Conservation (phyloP, 2,329 filamentous ascomycete species). For the Rutstroemia sp. region DNA sequence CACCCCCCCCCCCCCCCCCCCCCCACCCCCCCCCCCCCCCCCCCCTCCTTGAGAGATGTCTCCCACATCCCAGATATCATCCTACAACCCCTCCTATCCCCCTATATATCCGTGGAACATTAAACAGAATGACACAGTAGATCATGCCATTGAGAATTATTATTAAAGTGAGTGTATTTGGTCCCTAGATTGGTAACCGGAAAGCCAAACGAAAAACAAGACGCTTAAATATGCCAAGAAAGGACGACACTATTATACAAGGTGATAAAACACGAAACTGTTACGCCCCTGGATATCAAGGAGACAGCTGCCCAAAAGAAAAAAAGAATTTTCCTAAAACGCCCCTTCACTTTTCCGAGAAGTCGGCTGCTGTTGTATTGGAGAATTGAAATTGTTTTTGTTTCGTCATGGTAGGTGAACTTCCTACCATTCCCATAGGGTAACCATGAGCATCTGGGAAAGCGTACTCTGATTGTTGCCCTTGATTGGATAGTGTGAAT, state of each 20-base stretch:
- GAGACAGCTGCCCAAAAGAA: background rate
- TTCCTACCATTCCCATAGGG: constrained; percentile 9
- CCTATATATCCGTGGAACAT: background rate
- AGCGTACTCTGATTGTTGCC: constrained; percentile 20
- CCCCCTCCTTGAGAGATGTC: background rate
- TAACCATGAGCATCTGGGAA: constrained; percentile 21
- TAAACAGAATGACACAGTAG: background rate
- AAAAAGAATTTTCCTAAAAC: background rate
- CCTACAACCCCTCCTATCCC: background rate
- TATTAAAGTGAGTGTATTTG: background rate
- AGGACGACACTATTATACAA: background rate
- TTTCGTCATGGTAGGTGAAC: constrained; percentile 19
- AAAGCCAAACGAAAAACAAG: background rate
- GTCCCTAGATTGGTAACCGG: background rate
- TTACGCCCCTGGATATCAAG: background rate
- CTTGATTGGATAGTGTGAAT: constrained; percentile 20
- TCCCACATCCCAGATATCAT: background rate
- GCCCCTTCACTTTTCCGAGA: constrained; percentile 23
- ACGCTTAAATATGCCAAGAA: background rate
- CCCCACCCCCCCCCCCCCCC: no score
- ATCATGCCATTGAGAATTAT: background rate
- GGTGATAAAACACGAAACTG: background rate
- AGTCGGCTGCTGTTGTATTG: constrained; percentile 28
- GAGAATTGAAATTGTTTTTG: constrained; percentile 30
- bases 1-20: no score